Evolutionary conservation across 495 filamentous ascomycete species (phyloP).

Genomic region (Hyaloscypha finlandica): DNA sequence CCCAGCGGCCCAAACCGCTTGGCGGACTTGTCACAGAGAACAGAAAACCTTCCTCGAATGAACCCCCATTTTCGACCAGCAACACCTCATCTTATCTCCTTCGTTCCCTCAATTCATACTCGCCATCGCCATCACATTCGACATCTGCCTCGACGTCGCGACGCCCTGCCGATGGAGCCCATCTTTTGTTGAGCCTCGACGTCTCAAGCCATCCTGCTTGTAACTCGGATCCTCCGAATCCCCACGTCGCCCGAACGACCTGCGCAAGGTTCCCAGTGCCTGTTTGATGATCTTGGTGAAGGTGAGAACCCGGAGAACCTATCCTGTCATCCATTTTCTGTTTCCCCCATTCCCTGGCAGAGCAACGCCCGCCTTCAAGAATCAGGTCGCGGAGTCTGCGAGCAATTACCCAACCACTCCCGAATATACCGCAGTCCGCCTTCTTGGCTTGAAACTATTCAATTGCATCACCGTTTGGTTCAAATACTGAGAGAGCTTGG

Average conservation of each 20-base stretch:
- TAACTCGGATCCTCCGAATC: slow-evolving; percentile 4
- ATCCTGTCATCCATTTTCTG: neutral
- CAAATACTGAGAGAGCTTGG: slow-evolving; percentile 12
- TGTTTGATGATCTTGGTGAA: slow-evolving; percentile 18
- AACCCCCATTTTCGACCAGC: neutral
- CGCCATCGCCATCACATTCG: neutral
- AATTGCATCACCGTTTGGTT: neutral
- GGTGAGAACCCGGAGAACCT: slow-evolving; percentile 16
- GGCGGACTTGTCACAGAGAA: neutral
- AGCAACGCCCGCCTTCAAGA: neutral
- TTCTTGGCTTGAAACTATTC: slow-evolving; percentile 16
- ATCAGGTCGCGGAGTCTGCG: neutral
- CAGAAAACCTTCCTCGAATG: neutral
- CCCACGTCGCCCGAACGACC: slow-evolving; percentile 4
- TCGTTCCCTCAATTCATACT: neutral
- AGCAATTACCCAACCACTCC: slow-evolving; percentile 14
- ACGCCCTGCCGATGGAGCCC: neutral
- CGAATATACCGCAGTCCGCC: slow-evolving; percentile 9
- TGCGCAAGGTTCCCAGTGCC: slow-evolving; percentile 15
- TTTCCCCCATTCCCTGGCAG: neutral
- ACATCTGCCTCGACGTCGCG: neutral
- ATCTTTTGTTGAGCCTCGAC: neutral
- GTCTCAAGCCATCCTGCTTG: neutral
- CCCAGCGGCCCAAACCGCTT: neutral
- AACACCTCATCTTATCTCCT: neutral